Conservation (phyloP, 352 stramenopile species). For the Phytopythium ostracodes region DNA sequence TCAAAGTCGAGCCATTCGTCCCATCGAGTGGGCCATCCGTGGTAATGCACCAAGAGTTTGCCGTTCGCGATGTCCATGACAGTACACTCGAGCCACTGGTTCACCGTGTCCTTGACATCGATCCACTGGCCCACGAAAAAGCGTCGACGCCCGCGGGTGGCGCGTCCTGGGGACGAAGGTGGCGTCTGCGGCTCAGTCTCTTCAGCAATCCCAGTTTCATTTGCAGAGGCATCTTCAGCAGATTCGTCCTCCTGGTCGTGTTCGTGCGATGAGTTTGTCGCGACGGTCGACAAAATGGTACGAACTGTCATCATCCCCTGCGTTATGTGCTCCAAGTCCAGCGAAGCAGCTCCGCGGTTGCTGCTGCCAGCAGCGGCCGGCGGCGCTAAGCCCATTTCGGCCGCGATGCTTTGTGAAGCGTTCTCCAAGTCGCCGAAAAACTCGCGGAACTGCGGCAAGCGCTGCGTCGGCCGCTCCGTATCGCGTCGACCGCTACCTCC, state of each 20-base stretch:
- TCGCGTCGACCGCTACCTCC: not conserved
- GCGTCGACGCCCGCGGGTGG: conserved; percentile 31
- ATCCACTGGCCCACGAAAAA: conserved; percentile 95
- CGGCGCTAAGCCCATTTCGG: conserved; percentile 24
- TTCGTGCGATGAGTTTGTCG: not conserved
- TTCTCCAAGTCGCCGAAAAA: conserved; percentile 32
- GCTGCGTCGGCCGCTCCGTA: not conserved
- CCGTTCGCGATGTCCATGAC: conserved; percentile 87
- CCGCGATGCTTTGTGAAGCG: conserved; percentile 20
- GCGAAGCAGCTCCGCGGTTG: not conserved
- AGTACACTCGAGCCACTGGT: conserved; percentile 98
- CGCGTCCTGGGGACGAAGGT: conserved; percentile 1
- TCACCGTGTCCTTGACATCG: conserved; percentile 96
- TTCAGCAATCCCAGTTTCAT: not conserved
- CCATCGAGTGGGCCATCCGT: conserved; percentile 96
- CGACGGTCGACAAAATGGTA: conserved; percentile 45
- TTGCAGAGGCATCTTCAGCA: not conserved
- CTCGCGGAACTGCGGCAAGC: conserved; percentile 34
- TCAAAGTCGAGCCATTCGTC: conserved; percentile 97
- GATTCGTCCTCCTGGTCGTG: not conserved
- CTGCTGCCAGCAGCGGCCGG: not conserved
- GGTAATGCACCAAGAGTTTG: conserved; percentile 95
- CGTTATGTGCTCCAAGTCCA: conserved; percentile 51
- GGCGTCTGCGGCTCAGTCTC: conserved; percentile 10
- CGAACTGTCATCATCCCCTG: conserved; percentile 52